Conservation (phyloP, 106 monocot genomes). For the Dendrobium catenatum region DNA sequence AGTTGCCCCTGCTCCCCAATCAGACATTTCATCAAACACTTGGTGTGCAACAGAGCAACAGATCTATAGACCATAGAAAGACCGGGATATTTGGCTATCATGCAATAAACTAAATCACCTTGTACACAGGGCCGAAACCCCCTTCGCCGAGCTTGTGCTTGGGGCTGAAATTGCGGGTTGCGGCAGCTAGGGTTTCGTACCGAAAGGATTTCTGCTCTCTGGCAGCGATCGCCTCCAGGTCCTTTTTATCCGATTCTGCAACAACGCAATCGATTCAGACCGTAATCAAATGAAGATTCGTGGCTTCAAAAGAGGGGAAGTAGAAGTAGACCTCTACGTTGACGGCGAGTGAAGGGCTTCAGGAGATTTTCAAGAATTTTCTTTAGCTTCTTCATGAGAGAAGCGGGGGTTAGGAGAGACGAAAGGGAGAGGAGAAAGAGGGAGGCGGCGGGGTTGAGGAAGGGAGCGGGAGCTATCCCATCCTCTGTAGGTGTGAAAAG, state of each 20-base stretch:
- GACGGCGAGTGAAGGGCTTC: background rate
- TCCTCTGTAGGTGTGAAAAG: background rate
- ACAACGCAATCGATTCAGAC: background rate
- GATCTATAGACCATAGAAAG: too few relatives aligned
- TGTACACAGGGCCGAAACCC: conserved; percentile 75
- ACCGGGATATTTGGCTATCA: too few relatives aligned
- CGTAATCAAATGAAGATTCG: background rate
- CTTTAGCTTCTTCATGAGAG: background rate
- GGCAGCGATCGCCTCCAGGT: conserved; percentile 60
- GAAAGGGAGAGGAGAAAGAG: background rate
- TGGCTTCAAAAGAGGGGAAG: background rate
- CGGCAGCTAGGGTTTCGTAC: conserved; percentile 49
- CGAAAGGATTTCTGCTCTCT: conserved; percentile 56
- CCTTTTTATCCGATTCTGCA: conserved; percentile 5
- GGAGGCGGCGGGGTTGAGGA: background rate
- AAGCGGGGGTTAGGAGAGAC: background rate
- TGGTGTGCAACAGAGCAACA: too few relatives aligned
- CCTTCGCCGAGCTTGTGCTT: conserved; percentile 64
- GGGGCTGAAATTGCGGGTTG: conserved; percentile 46
- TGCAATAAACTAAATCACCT: conserved; percentile 5
- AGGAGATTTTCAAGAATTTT: background rate
- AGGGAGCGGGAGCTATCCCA: background rate
- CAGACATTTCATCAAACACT: background rate
- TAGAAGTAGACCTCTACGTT: background rate
- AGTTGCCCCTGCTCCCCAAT: conserved; percentile 37